Evolutionary conservation across 2,329 filamentous ascomycete species (phyloP), one percentile per base, ranked within the genome.

Genomic region (Sarocladiaceae sp.): DNA sequence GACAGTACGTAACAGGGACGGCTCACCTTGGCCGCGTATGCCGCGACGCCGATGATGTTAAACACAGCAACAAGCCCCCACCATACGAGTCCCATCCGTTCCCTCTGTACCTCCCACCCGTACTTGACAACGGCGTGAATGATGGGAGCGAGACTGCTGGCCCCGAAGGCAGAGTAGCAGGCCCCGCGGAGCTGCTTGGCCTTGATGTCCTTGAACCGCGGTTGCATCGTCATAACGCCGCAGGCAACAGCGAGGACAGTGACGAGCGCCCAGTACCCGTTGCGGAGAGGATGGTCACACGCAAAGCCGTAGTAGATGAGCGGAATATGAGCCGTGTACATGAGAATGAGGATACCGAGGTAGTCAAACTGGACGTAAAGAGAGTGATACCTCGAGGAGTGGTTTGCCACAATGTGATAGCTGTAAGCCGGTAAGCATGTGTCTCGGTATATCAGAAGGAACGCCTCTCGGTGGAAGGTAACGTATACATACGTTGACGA

Each of bases 261-360:
- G 1, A 47, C 47, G 29, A 48, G 23, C 20, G 12, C 43, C 51
- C 51, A 53, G 33, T 53, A 53, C 1, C 51, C 5, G 6, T 37
- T 5, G 21, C 35, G 40, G 13, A 52, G 26, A 10, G 12, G 45
- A 6, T 26, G 45, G 26, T 53, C 44, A 40, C 51, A 53, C 6
- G 49, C 32, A 21, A 53, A 53, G 12, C 50, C 51, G 33, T 48
- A 50, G 37, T 50, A 50, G 12, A 50, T 47, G 18, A 42, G 46
- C 10, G 48, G 48, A 41, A 50, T 48, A 16, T 45, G 44, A 9
- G 48, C 48, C 15, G 47, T 42, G 44, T 45, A 50, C 48, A 50
- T 50, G 13, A 50, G 42, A 15, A 50, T 33, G 13, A 50, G 44
- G n/a, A 50, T 50, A 12, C 48, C 48, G 3, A 50, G 41, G 32